These are phyloP conservation scores for Cercospora zeae-maydis DNA, from an alignment of 2,329 filamentous ascomycete species.

Conservation along the genomic window DNA sequence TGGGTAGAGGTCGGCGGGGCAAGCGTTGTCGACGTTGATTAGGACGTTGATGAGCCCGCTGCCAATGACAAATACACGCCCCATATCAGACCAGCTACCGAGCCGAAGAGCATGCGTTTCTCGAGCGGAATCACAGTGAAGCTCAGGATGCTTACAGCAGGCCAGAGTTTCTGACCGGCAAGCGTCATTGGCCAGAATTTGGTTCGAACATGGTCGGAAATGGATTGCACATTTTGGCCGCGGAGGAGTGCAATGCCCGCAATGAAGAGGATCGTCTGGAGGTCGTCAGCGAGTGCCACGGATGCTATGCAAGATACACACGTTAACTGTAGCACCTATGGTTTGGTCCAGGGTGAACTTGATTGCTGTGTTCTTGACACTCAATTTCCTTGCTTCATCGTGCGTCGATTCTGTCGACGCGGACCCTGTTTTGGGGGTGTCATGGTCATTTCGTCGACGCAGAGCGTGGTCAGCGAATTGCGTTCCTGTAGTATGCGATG, in stretches of 20 bases:
- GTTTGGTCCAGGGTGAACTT: constrained; percentile 70
- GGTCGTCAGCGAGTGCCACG: neutral
- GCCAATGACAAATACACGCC: constrained; percentile 70
- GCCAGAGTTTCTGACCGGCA: constrained; percentile 72
- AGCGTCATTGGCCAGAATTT: constrained; percentile 52
- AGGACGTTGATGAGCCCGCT: constrained; percentile 25
- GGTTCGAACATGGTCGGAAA: constrained; percentile 23
- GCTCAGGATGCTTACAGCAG: constrained; percentile 65
- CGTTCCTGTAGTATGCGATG: constrained; percentile 12
- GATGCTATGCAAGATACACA: constrained; percentile 1
- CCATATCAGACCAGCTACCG: constrained; percentile 69
- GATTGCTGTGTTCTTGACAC: constrained; percentile 60
- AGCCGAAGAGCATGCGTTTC: constrained; percentile 66
- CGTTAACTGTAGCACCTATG: constrained; percentile 60
- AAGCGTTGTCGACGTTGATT: neutral
- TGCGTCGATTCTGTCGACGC: constrained; percentile 3
- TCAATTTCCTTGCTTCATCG: constrained; percentile 38
- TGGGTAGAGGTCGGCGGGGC: neutral
- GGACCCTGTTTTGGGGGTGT: neutral
- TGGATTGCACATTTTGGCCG: constrained; percentile 24
- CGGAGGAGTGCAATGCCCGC: constrained; percentile 57
- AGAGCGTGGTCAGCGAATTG: neutral
- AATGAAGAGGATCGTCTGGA: constrained; percentile 58
- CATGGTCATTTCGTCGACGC: neutral
- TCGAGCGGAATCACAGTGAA: constrained; percentile 70